Conservation (phyloP, 164 flowering plant genomes). For the Kingdonia uniflora region DNA sequence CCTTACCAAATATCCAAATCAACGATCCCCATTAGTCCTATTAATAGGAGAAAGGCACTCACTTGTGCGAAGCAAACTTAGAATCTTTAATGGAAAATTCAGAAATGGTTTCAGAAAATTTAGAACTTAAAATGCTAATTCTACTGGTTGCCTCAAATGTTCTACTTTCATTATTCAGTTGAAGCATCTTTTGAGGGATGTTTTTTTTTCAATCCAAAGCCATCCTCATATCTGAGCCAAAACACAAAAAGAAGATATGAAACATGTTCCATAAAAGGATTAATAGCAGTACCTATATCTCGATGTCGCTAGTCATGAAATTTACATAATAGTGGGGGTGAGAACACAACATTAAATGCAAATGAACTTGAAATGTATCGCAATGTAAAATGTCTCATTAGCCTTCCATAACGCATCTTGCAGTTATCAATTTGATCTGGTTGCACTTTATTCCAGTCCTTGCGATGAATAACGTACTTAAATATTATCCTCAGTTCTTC, state of each 20-base stretch:
- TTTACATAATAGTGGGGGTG: background rate
- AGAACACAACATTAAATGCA: background rate
- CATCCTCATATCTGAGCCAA: slow-evolving; percentile 65
- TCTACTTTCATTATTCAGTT: slow-evolving; percentile 49
- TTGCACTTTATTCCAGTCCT: too few species aligned
- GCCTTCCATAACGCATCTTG: too few species aligned
- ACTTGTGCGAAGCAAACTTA: slow-evolving; percentile 40
- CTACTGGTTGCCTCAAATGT: slow-evolving; percentile 74
- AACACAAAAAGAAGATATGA: background rate
- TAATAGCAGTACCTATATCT: too few species aligned
- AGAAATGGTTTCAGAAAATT: slow-evolving; percentile 70
- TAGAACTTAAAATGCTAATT: slow-evolving; percentile 47
- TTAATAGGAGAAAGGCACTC: slow-evolving; percentile 46
- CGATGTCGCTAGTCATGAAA: too few species aligned
- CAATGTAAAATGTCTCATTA: too few species aligned
- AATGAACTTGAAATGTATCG: too few species aligned
- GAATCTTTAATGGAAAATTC: slow-evolving; percentile 61
- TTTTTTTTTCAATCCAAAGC: slow-evolving; percentile 52
- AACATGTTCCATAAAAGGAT: too few species aligned
- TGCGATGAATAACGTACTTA: too few species aligned
- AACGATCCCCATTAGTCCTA: slow-evolving; percentile 46
- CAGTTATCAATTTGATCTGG: too few species aligned
- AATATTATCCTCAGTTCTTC: too few species aligned
- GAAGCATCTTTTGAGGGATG: slow-evolving; percentile 61
- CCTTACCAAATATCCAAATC: slow-evolving; percentile 75